These are phyloP conservation scores for Zymoseptoria ardabiliae DNA, from an alignment of 2,329 filamentous ascomycete species.

Conservation along the genomic window DNA sequence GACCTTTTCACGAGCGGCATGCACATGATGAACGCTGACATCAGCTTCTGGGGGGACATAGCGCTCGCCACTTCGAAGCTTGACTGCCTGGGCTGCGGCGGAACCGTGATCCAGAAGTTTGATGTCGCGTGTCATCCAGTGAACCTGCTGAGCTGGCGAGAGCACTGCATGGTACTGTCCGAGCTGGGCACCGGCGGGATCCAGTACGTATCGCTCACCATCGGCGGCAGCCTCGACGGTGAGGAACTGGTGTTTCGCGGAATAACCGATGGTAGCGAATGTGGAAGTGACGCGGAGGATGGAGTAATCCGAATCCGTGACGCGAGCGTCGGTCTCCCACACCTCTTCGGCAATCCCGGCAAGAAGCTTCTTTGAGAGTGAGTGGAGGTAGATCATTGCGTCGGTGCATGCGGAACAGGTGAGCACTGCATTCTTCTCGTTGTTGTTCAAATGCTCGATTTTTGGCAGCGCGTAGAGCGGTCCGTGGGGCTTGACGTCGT, in stretches of 20 bases:
- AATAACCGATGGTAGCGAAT: neutral
- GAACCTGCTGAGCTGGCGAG: neutral
- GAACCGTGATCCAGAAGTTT: neutral
- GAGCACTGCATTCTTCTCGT: conserved; percentile 6
- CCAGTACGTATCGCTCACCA: conserved; percentile 1
- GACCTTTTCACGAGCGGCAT: neutral
- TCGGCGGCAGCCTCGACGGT: neutral
- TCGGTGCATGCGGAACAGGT: conserved; percentile 6
- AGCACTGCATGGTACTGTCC: neutral
- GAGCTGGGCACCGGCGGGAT: conserved; percentile 1
- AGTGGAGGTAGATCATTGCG: conserved; percentile 1
- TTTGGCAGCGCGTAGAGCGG: conserved; percentile 6
- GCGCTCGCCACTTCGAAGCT: neutral
- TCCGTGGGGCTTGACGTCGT: neutral
- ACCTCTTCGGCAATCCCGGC: neutral
- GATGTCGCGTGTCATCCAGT: neutral
- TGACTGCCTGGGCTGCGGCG: neutral
- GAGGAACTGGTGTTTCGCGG: neutral
- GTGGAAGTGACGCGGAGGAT: neutral
- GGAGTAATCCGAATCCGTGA: neutral
- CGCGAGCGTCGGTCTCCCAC: neutral
- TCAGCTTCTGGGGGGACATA: neutral
- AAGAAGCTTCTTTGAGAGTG: conserved; percentile 7
- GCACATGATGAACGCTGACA: neutral
- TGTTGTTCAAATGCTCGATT: neutral